Evolutionary conservation across 2,329 filamentous ascomycete species (phyloP).

Genomic region (Pseudocercospora crystallina): DNA sequence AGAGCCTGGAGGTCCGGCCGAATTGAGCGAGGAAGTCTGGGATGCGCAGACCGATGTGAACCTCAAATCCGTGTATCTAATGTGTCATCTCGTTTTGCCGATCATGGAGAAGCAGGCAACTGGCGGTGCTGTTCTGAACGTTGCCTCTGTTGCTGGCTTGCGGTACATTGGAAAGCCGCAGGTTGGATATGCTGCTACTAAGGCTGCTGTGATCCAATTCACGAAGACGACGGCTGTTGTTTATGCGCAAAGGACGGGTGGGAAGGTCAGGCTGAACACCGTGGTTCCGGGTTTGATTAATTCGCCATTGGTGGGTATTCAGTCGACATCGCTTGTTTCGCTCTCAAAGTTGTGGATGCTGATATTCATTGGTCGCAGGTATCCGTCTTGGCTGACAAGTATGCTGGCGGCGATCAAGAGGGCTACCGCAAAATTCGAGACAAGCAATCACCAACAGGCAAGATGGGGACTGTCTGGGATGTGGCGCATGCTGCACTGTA

Average conservation of each 20-base stretch:
- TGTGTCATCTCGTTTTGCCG: conserved; percentile 54
- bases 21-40: conserved; percentile 52
- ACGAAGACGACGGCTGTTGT: conserved; percentile 72
- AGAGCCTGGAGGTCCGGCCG: conserved; percentile 53
- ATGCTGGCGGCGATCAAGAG: conserved; percentile 47
- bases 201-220: conserved; percentile 75
- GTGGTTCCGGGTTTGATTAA: conserved; percentile 59
- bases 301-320: conserved; percentile 49
- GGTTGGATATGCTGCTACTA: conserved; percentile 65
- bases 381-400: conserved; percentile 45
- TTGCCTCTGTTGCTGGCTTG: conserved; percentile 51
- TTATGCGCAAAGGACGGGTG: conserved; percentile 43
- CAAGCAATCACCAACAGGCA: conserved; percentile 58
- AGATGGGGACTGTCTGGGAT: conserved; percentile 61
- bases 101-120: conserved; percentile 53
- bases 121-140: conserved; percentile 41
- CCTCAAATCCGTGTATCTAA: conserved; percentile 57
- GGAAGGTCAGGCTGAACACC: conserved; percentile 53
- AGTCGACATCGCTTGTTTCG: too few relatives aligned
- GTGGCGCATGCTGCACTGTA: conserved; percentile 59
- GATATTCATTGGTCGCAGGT: too few relatives aligned
- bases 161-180: conserved; percentile 55
- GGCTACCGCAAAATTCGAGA: conserved; percentile 55
- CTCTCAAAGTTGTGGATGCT: too few relatives aligned
- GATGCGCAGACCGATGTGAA: conserved; percentile 56